Base-by-base conservation (phyloP, 495 filamentous ascomycete species). In the Tuber brumale region DNA sequence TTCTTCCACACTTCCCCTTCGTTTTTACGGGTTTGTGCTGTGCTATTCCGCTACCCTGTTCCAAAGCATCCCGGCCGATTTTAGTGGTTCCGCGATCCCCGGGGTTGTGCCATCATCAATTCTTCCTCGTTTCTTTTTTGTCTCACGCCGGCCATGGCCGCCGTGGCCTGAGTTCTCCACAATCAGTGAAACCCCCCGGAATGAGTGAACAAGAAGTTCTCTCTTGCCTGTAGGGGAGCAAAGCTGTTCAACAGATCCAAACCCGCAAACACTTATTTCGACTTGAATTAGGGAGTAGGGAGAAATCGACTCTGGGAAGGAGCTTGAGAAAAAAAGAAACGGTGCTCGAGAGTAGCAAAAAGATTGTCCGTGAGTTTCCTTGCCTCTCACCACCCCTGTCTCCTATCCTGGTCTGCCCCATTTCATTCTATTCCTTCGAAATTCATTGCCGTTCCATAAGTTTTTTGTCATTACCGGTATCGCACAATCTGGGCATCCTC, bases 41-140 rank as follows among this genome's bases (percentile, higher is more conserved):
- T 69, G 57, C 45, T 23, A 35, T 69, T 70, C 70, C 70, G 72
- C 70, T 75, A 80, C 78, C 78, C 70, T 80, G 78, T 76, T 74
- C 72, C 74, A 73, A 71, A 70, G 42, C 42, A 78, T 75, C 76
- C 76, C 72, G 72, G 77, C 76, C 76, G 72, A 70, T 75, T 79
- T 73, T 70, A 48, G 77, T 70, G 76, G 70, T 78, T 76, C 74
- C 71, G 71, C 75, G n/a, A 77, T 77, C 77, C 77, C 75, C 75
- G 77, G 45, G 73, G 73, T 73, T 19, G 76, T 72, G 76, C 72
- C 72, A 72, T 71, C 77, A 70, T 71, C 72, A 69, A 71, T 77
- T 76, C 69, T 75, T 78, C 66, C 21, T 61, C 75, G 66, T 70
- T 72, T 74, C 61, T 72, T 66, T 74, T 72, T 75, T 48, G 74